Evolutionary conservation across 1,139 yeast genomes (phyloP).

Genomic region (Taphrina deformans): DNA sequence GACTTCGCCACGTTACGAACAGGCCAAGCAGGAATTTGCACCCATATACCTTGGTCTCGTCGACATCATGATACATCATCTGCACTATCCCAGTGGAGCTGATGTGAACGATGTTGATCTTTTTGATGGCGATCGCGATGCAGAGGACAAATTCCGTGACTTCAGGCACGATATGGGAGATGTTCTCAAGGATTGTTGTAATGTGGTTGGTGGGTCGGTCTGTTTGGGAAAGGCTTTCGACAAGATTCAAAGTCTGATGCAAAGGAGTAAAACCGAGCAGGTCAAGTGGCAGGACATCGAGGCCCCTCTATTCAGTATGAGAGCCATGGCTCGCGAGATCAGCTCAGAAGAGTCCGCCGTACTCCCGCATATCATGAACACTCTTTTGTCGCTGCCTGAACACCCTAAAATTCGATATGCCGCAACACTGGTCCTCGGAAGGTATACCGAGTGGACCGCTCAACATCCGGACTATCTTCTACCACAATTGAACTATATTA

Average conservation of each 20-base stretch:
- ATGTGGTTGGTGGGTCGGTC: constrained; percentile 72
- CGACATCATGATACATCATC: constrained; percentile 65
- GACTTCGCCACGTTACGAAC: constrained; percentile 61
- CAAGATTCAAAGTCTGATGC: constrained; percentile 50
- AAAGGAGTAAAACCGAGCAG: constrained; percentile 43
- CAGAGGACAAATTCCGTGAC: constrained; percentile 88
- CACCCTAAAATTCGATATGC: constrained; percentile 87
- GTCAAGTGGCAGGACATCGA: constrained; percentile 80
- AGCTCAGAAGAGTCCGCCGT: constrained; percentile 64
- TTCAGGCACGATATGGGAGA: constrained; percentile 97
- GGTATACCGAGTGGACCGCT: constrained; percentile 94
- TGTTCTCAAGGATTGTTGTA: constrained; percentile 90
- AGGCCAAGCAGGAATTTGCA: constrained; percentile 57
- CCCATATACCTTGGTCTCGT: constrained; percentile 67
- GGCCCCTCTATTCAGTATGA: constrained; percentile 83
- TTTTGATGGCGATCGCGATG: constrained; percentile 68
- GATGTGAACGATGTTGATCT: constrained; percentile 40
- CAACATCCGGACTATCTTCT: constrained; percentile 79
- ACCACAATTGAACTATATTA: constrained; percentile 79
- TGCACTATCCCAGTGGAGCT: constrained; percentile 67
- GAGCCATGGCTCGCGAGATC: constrained; percentile 94
- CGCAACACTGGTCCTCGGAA: constrained; percentile 85
- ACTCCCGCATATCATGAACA: constrained; percentile 75
- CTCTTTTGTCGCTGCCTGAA: constrained; percentile 71
- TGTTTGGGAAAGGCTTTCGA: constrained; percentile 67